Base-by-base conservation (phyloP, 2,329 filamentous ascomycete genomes). In the Fusarium tupiense region DNA sequence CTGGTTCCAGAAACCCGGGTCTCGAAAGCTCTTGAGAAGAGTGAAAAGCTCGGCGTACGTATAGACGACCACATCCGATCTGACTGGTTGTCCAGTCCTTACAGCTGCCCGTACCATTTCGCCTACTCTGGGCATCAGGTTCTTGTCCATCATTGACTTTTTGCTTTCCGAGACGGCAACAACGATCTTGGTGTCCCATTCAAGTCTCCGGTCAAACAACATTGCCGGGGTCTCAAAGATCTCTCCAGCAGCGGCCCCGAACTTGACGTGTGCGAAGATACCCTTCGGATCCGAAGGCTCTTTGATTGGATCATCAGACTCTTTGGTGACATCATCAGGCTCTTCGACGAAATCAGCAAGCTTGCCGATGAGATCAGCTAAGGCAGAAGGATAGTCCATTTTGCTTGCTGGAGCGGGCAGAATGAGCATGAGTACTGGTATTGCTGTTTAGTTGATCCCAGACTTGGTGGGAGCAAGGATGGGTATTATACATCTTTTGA, bases 341-440 rank as follows among this genome's bases (percentile, higher is more conserved):
- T 37, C 35, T 26, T 29, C 35, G 20, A 56, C 6, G 35, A 38
- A 56, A 8, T 2, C 0, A 22, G 10, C 10, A 12, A 56, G 22
- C 2, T 41, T 4, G 8, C 0, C 2, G 16, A 29, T 0, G 6
- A 41, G 20, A 19, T 14, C 1, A 2, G 1, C 1, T 1, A 41
- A 29, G 11, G 26, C 20, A 12, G 2, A 13, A 5, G 8, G 0
- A 9, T 2, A 14, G 12, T 19, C 11, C 37, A 56, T 56, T 8
- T 43, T 29, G 35, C 26, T 19, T 31, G 20, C 37, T n/a, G 8
- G 16, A 10, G 22, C 26, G 5, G 52, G 11, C 7, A n/a, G 20
- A 8, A 35, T 24, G 17, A 17, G 9, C 12, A 52, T 11, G n/a
- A 24, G 19, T 37, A 43, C 20, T 56, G 52, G 24, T 40, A 29